Conservation (phyloP, 2,329 filamentous ascomycete genomes). For the Nigrospora oryzae region DNA sequence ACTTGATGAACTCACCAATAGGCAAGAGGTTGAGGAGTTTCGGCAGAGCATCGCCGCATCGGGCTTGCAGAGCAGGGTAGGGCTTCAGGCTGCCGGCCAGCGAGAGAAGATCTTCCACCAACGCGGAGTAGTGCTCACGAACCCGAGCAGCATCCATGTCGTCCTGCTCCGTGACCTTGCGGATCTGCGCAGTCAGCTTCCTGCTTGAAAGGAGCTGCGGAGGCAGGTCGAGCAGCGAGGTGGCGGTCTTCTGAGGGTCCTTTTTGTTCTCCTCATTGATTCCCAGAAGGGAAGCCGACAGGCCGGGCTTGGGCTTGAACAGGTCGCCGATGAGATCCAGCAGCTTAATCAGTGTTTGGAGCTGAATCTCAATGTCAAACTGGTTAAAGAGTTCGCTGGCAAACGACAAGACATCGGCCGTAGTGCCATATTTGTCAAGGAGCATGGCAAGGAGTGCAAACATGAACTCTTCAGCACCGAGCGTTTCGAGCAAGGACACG, state of each 20-base stretch:
- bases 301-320: constrained; percentile 63
- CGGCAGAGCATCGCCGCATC: constrained; percentile 63
- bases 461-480: constrained; percentile 80
- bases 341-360: constrained; percentile 70
- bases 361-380: constrained; percentile 67
- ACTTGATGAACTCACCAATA: constrained; percentile 80
- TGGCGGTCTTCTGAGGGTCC: constrained; percentile 41
- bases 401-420: constrained; percentile 66
- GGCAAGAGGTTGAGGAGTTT: constrained; percentile 79
- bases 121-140: constrained; percentile 58
- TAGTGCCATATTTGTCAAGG: constrained; percentile 78
- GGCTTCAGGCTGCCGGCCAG: constrained; percentile 58
- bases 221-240: constrained; percentile 47
- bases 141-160: constrained; percentile 60
- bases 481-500: constrained; percentile 72
- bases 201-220: constrained; percentile 50
- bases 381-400: constrained; percentile 63
- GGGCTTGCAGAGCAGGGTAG: constrained; percentile 44
- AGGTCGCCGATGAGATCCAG: constrained; percentile 68
- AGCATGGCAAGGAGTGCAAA: constrained; percentile 85
- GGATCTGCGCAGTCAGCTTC: constrained; percentile 46
- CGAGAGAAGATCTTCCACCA: constrained; percentile 56
- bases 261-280: constrained; percentile 36
- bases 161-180: constrained; percentile 48
- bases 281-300: constrained; percentile 66